These are phyloP conservation scores for Eutypella sp. DNA, from an alignment of 2,329 filamentous ascomycete species.

Conservation along the genomic window DNA sequence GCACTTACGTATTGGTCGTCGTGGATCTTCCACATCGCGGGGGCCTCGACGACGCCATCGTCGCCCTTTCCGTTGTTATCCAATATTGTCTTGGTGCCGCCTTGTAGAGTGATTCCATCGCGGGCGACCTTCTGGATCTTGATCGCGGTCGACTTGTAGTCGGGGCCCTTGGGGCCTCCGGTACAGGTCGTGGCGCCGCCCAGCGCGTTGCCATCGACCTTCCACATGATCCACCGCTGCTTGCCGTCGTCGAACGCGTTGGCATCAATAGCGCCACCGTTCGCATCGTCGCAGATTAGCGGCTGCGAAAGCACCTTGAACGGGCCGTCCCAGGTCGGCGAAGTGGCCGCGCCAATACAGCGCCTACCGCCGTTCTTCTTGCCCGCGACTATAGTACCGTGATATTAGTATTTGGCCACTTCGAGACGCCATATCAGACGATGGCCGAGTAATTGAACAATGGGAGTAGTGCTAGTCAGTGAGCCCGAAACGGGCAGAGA, in stretches of 20 bases:
- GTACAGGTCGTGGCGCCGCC: constrained; percentile 26
- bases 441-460: too few species aligned
- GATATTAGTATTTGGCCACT: neutral
- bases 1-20: constrained; percentile 16
- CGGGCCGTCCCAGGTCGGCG: constrained; percentile 18
- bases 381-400: constrained; percentile 10
- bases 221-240: constrained; percentile 27
- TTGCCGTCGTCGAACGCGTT: constrained; percentile 24
- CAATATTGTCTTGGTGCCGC: constrained; percentile 18
- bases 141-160: constrained; percentile 24
- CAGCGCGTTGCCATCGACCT: constrained; percentile 26
- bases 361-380: constrained; percentile 20
- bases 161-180: constrained; percentile 16
- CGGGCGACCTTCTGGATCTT: constrained; percentile 24
- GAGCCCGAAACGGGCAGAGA: too few species aligned
- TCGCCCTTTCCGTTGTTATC: constrained; percentile 24
- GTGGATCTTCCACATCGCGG: constrained; percentile 22
- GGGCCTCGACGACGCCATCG: constrained; percentile 26
- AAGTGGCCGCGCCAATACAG: constrained; percentile 26
- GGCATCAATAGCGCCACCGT: constrained; percentile 25
- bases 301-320: constrained; percentile 18
- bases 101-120: constrained; percentile 22
- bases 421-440: neutral
- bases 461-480: neutral
- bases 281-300: constrained; percentile 23